Evolutionary conservation across 2,329 filamentous ascomycete species (phyloP).

Genomic region (Botrytis aclada): DNA sequence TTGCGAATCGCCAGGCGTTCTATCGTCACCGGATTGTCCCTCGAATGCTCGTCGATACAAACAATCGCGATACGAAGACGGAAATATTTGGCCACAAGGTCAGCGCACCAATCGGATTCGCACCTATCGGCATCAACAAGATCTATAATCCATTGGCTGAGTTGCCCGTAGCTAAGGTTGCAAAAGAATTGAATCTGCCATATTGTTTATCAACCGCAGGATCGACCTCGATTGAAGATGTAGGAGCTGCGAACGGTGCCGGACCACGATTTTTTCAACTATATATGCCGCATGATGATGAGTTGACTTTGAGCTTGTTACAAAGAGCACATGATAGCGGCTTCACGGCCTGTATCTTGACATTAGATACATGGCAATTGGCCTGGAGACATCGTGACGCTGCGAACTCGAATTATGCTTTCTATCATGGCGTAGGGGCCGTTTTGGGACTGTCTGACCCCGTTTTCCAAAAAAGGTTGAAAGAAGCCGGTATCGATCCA

Average conservation of each 20-base stretch:
- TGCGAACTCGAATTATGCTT: slow-evolving; percentile 57
- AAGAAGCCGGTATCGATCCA: slow-evolving; percentile 52
- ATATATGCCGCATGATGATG: slow-evolving; percentile 62
- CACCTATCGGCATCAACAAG: slow-evolving; percentile 63
- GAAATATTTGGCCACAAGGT: slow-evolving; percentile 59
- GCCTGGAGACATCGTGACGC: slow-evolving; percentile 60
- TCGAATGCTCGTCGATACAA: slow-evolving; percentile 57
- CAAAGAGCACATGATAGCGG: slow-evolving; percentile 52
- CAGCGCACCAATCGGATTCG: slow-evolving; percentile 60
- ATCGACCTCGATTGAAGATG: slow-evolving; percentile 51
- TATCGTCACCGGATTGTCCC: slow-evolving; percentile 62
- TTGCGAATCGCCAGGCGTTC: slow-evolving; percentile 62
- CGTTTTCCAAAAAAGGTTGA: slow-evolving; percentile 54
- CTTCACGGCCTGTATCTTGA: slow-evolving; percentile 57
- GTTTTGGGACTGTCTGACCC: slow-evolving; percentile 58
- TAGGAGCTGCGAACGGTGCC: slow-evolving; percentile 52
- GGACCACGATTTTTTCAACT: slow-evolving; percentile 59
- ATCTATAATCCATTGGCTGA: slow-evolving; percentile 61
- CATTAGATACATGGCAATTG: slow-evolving; percentile 62
- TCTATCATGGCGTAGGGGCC: slow-evolving; percentile 58
- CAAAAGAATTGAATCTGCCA: slow-evolving; percentile 55
- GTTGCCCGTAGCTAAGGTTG: slow-evolving; percentile 54
- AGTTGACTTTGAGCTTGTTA: slow-evolving; percentile 54
- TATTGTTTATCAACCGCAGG: slow-evolving; percentile 60
- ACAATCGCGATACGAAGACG: slow-evolving; percentile 53